Conservation (phyloP, 2,329 filamentous ascomycete species). For the Cercospora berteroae region DNA sequence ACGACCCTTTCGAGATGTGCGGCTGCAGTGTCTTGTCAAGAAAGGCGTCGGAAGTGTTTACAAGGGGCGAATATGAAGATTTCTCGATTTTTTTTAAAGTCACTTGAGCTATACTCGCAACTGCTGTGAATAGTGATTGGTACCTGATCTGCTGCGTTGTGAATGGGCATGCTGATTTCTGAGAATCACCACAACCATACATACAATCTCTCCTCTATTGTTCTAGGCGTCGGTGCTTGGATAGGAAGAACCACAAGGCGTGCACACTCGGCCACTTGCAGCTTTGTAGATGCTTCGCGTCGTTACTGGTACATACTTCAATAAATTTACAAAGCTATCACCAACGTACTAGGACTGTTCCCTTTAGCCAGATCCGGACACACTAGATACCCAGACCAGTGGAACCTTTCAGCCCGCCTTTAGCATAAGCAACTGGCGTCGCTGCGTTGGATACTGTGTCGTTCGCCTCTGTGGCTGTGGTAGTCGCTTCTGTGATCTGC, state of each 20-base stretch:
- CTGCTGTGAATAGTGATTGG: not conserved
- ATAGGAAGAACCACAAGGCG: not conserved
- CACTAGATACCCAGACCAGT: slow-evolving; percentile 24
- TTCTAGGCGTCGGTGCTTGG: not conserved
- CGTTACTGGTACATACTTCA: not conserved
- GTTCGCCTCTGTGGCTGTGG: slow-evolving; percentile 25
- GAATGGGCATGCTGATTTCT: not conserved
- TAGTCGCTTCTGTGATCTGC: slow-evolving; percentile 24
- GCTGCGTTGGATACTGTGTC: slow-evolving; percentile 18
- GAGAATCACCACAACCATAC: not conserved
- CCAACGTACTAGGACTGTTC: not conserved
- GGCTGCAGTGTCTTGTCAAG: not conserved
- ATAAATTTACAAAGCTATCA: not conserved
- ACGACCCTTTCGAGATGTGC: not conserved
- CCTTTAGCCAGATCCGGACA: not conserved
- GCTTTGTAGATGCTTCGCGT: not conserved
- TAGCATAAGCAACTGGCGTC: slow-evolving; percentile 20
- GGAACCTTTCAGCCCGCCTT: slow-evolving; percentile 31
- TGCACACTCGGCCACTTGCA: not conserved
- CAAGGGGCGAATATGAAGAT: not conserved
- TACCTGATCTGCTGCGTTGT: not conserved
- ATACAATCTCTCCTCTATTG: not conserved
- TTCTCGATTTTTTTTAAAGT: not conserved
- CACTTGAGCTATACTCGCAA: not conserved
- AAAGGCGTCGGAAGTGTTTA: not conserved